Base-by-base conservation (phyloP, 2,329 filamentous ascomycete genomes). In the Xylaria sp. region DNA sequence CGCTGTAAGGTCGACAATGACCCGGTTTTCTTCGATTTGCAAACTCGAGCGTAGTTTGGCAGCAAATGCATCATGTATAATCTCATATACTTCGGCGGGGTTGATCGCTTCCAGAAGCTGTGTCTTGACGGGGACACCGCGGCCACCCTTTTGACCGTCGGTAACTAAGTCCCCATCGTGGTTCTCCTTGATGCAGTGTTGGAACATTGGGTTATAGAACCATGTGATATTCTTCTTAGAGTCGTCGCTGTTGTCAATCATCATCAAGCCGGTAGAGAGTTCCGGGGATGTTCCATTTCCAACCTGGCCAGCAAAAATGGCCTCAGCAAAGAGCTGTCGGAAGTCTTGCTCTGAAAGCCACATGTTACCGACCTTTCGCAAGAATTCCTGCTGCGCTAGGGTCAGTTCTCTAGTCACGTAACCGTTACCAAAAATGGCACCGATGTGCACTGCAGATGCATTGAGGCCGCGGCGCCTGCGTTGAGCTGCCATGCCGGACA, bases 401-500 rank as follows among this genome's bases (percentile, higher is more conserved):
- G 70, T 62, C 54, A 62, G 12, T 37, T 74, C 70, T 54, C 71
- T 58, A 61, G 74, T 74, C 10, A 78, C 69, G 50, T 76, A 78
- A 2, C 77, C 77, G 23, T 73, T 60, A n/a, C 73, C 76, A 25
- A 72, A 59, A 3, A 77, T 74, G 54, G 70, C 72, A 12, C 72
- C 72, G n/a, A 80, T 75, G 57, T 79, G 68, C 13, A 80, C 73
- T 20, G 72, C 71, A 48, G 70, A 73, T 2, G 61, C 78, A 18
- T 72, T 72, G 8, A 75, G 68, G 6, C 78, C 78, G 13, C 74
- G 74, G 23, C 48, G 58, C 5, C 76, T 72, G 10, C 81, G 74
- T 28, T 76, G 66, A 9, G 68, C 69, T 20, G 74, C 72, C 1
- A 82, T 63, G 18, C 76, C 52, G 1, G 67, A 68, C 79, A 83